phyloP scores from a whole-genome alignment of 2,329 filamentous ascomycete species.

The Paradendryphiella salina region DNA sequence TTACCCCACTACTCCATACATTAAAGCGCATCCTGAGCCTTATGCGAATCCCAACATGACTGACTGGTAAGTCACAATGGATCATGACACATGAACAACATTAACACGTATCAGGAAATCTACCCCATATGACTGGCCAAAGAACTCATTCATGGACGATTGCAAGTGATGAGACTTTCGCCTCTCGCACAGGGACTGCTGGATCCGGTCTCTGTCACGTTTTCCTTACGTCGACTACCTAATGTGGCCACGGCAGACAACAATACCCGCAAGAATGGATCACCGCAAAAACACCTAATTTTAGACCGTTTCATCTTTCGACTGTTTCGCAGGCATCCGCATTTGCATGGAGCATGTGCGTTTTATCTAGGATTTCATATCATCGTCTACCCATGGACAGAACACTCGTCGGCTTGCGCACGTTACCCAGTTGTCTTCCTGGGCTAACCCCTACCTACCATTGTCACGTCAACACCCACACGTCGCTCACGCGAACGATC shows the following conservation, averaged over 20 bases:
- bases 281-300: constrained; percentile 35
- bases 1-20: constrained; percentile 70
- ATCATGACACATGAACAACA: background rate
- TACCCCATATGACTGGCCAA: constrained; percentile 62
- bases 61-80: constrained; percentile 55
- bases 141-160: constrained; percentile 63
- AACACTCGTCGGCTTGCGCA: constrained; percentile 1
- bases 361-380: constrained; percentile 22
- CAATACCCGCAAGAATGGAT: constrained; percentile 30
- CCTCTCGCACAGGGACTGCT: constrained; percentile 21
- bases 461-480: background rate
- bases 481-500: background rate
- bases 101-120: constrained; percentile 43
- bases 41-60: constrained; percentile 69
- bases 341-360: constrained; percentile 32
- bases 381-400: constrained; percentile 11
- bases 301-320: constrained; percentile 31
- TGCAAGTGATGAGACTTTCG: constrained; percentile 47
- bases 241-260: constrained; percentile 36
- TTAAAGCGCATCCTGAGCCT: constrained; percentile 61
- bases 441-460: background rate
- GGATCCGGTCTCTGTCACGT: constrained; percentile 18
- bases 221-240: constrained; percentile 28
- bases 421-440: background rate
- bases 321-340: constrained; percentile 18